A percentile compares a stretch with the other conserved stretches of the same genome.
These are phyloP conservation scores for Corchorus olitorius DNA, from an alignment of 345 rosid genomes.

Conservation along the genomic window DNA sequence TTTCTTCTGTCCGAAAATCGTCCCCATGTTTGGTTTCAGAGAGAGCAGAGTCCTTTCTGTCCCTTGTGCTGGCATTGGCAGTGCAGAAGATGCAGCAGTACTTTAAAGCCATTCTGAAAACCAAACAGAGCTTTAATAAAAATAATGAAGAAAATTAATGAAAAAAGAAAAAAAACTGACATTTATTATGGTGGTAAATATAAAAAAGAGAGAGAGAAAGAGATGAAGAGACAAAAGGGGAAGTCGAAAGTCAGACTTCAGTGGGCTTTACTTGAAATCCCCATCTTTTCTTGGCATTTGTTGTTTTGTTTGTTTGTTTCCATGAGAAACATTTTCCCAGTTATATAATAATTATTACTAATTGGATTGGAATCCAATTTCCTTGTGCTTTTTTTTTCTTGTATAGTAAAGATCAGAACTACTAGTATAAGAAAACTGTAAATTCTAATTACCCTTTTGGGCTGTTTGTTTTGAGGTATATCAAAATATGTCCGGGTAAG, in stretches of 20 bases:
- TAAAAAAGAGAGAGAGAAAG: not conserved
- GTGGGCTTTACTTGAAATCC: slow-evolving; percentile 18
- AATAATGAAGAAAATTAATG: too few species aligned
- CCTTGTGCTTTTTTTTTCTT: not conserved
- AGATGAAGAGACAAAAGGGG: slow-evolving; percentile 46
- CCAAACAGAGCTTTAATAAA: not conserved
- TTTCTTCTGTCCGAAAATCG: not conserved
- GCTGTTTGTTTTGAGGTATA: too few species aligned
- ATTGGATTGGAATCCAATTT: not conserved
- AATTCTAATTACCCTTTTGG: too few species aligned
- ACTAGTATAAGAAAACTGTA: too few species aligned
- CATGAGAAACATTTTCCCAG: not conserved
- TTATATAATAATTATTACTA: not conserved
- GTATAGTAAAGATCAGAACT: not conserved
- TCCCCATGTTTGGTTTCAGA: slow-evolving; percentile 27
- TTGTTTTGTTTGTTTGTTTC: slow-evolving; percentile 9
- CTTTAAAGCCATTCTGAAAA: slow-evolving; percentile 16
- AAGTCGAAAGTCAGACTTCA: slow-evolving; percentile 42
- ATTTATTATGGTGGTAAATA: not conserved
- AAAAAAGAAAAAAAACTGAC: not conserved
- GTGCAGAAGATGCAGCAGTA: slow-evolving; percentile 18
- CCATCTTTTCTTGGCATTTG: slow-evolving; percentile 23
- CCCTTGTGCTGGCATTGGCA: slow-evolving; percentile 18
- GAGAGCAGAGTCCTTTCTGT: slow-evolving; percentile 1
- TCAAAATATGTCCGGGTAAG: too few species aligned